Evolutionary conservation across 345 rosid genomes (phyloP), one percentile per base, ranked within the genome.

Genomic region (Euphorbia tirucalli): DNA sequence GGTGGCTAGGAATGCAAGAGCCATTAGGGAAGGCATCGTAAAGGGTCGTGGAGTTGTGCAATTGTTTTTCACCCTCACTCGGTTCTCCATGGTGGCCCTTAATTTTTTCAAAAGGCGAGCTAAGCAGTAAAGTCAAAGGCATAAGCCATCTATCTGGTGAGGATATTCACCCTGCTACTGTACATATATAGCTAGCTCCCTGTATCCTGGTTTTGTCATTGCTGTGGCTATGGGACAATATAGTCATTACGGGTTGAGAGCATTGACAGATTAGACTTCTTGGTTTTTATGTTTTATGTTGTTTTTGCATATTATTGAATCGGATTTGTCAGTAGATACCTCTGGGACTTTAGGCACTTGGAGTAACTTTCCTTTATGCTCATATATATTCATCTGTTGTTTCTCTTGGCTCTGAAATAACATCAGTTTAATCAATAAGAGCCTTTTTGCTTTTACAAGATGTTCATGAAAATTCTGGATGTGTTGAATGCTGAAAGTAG

Each of bases 41-140:
- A 85, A 89, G 73, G 92, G 95, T 44, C 92, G 96, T 37, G 74
- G 87, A 19, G 41, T 90, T 62, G 80, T 83, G 76, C 89, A 78
- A 70, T 44, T 78, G 56, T 77, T 90, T 67, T 83, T 87, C 67
- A 74, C 87, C 16, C 70, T 90, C 55, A 75, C 76, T 32, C 69
- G 71, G 25, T 84, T 85, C 81, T 86, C 93, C 31, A 82, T 77
- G 76, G 52, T 69, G 68, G 79, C 81, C 14, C 49, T 86, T 11
- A 83, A 77, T 71, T 84, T 78, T 79, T 74, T 90, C 61, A 82
- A 86, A 19, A 71, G 80, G 19, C 81, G 67, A 74, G 80, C 80
- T 52, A 87, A 85, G 83, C 74, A 59, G 64, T 84, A 84, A 75
- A 80, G 69, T 48, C 44, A 49, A 37, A 50, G 39, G 60, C 10